Conservation (phyloP, 2,329 filamentous ascomycete genomes). For the Fusarium secorum region DNA sequence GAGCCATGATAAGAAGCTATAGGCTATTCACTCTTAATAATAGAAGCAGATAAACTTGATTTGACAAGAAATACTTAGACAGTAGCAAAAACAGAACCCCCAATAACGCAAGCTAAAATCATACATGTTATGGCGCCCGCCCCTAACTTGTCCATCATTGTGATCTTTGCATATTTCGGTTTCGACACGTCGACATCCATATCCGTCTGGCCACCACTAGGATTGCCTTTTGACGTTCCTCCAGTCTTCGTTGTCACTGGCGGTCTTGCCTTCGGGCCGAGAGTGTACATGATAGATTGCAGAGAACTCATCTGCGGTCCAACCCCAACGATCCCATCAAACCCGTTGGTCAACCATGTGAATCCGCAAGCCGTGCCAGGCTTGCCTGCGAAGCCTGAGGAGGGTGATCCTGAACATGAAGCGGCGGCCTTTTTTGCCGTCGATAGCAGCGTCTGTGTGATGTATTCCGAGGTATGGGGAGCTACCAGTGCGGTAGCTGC, state of each 20-base stretch:
- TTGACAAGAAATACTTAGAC: background rate
- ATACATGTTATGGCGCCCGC: constrained; percentile 64
- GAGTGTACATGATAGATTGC: constrained; percentile 67
- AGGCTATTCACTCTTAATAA: background rate
- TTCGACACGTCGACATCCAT: constrained; percentile 40
- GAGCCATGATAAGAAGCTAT: background rate
- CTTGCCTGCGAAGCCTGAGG: constrained; percentile 56
- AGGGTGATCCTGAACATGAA: constrained; percentile 58
- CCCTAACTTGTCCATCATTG: constrained; percentile 58
- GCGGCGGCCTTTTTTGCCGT: constrained; percentile 57
- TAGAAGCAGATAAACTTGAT: background rate
- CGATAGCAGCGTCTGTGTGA: background rate
- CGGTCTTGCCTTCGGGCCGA: constrained; percentile 52
- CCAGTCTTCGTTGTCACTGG: constrained; percentile 64
- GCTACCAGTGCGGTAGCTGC: constrained; percentile 60
- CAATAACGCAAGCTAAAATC: constrained; percentile 57
- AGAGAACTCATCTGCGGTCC: constrained; percentile 75
- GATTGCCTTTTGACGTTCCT: constrained; percentile 65
- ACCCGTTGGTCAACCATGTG: constrained; percentile 64
- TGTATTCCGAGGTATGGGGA: constrained; percentile 47
- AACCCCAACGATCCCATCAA: constrained; percentile 69
- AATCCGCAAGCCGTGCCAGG: constrained; percentile 72
- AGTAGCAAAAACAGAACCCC: constrained; percentile 42
- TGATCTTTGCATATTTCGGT: constrained; percentile 46
- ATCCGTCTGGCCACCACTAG: constrained; percentile 53